A percentile compares a stretch with the other conserved stretches of the same genome.
These are phyloP conservation scores for Gnomoniopsis sp. DNA, from an alignment of 2,329 filamentous ascomycete species.

Conservation along the genomic window DNA sequence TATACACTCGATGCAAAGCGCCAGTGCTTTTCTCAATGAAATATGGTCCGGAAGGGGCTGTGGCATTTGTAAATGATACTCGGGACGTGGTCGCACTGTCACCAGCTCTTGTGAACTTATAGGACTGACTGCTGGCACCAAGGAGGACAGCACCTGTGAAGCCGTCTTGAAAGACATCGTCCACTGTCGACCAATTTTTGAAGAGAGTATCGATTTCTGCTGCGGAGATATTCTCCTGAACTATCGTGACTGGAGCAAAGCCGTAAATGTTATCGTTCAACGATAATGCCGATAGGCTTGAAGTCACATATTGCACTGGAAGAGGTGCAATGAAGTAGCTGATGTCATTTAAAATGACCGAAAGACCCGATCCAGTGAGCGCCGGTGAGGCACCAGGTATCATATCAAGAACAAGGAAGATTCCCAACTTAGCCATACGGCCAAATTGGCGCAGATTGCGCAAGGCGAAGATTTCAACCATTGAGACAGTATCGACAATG, in stretches of 20 bases:
- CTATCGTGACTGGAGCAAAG: conserved; percentile 33
- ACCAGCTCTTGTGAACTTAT: not conserved
- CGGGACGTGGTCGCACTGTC: not conserved
- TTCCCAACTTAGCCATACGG: not conserved
- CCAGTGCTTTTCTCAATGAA: conserved; percentile 32
- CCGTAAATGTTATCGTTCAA: conserved; percentile 25
- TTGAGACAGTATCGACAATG: no score
- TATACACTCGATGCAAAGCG: conserved; percentile 30
- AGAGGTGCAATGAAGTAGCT: conserved; percentile 34
- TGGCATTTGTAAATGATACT: not conserved
- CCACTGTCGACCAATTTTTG: conserved; percentile 27
- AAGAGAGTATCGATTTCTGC: conserved; percentile 25
- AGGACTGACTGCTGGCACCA: not conserved
- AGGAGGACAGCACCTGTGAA: conserved; percentile 24
- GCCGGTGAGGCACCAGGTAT: conserved; percentile 7
- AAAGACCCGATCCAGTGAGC: conserved; percentile 29
- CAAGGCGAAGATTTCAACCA: not conserved
- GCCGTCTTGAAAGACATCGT: conserved; percentile 27
- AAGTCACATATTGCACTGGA: conserved; percentile 25
- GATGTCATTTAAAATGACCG: conserved; percentile 28
- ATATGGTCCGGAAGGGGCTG: conserved; percentile 28
- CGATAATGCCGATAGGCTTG: conserved; percentile 16
- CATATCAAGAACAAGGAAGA: not conserved
- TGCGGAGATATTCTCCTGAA: conserved; percentile 23
- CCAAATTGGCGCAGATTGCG: not conserved